A percentile compares a stretch with the other conserved stretches of the same genome.
Evolutionary conservation across 2,329 filamentous ascomycete genomes (phyloP).

Genomic region (Peltaster fructicola): DNA sequence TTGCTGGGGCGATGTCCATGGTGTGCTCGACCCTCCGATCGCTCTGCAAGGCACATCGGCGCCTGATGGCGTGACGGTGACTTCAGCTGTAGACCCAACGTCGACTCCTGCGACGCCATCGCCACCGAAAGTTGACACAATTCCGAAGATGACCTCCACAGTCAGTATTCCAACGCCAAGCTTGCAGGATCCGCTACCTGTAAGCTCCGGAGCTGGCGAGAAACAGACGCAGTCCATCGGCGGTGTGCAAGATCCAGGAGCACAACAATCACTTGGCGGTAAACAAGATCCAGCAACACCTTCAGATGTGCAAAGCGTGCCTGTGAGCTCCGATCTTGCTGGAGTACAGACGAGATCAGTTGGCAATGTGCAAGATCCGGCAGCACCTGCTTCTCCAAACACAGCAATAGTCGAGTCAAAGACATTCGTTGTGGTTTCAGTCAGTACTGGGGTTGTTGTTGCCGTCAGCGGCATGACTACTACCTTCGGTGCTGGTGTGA

Average conservation of each 20-base stretch:
- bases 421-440: no score
- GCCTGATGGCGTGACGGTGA: background rate
- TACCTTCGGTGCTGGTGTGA: no score
- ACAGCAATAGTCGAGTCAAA: no score
- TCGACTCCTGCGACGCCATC: slow-evolving; percentile 1
- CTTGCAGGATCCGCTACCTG: slow-evolving; percentile 1
- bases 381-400: no score
- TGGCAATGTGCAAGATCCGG: no score
- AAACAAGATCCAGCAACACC: background rate
- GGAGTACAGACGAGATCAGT: no score
- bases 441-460: no score
- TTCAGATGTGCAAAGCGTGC: slow-evolving; percentile 1
- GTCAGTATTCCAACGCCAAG: background rate
- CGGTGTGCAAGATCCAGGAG: background rate
- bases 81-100: background rate
- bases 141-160: background rate
- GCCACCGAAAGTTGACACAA: background rate
- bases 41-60: background rate
- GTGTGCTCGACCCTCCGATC: slow-evolving; percentile 8
- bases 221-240: no score
- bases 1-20: slow-evolving; percentile 8
- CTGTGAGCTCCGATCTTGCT: background rate
- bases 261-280: background rate
- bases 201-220: no score
- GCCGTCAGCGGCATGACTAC: no score